phyloP scores from a whole-genome alignment of 208 protist genomes.

The Acanthamoeba sp. region DNA sequence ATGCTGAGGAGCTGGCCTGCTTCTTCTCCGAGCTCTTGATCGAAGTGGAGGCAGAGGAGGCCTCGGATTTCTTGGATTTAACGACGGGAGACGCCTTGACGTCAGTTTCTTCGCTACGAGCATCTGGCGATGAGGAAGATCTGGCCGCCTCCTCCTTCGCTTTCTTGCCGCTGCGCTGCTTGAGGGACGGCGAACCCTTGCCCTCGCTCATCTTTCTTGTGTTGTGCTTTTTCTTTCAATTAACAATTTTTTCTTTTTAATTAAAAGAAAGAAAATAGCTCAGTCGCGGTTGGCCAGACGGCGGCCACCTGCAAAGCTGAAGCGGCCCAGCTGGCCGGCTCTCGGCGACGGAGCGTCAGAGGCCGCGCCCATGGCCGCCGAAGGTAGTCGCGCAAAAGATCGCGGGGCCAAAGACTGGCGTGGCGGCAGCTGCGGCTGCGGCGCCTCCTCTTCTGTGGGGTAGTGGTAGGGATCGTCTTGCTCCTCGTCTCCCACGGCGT shows the following conservation, averaged over 20 bases:
- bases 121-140: too few relatives aligned
- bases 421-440: neutral
- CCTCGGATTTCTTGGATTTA: neutral
- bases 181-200: neutral
- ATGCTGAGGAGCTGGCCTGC: neutral
- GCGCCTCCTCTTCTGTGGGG: neutral
- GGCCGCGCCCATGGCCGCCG: neutral
- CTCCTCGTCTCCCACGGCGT: neutral
- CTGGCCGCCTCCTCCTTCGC: neutral
- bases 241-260: neutral
- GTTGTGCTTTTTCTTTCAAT: neutral
- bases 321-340: conserved; percentile 1
- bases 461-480: neutral
- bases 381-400: neutral
- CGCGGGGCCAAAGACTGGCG: neutral
- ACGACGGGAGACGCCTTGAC: neutral
- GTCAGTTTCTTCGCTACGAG: neutral
- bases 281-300: conserved; percentile 22
- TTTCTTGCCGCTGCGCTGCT: neutral
- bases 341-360: neutral
- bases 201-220: neutral
- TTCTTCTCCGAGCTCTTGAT: neutral
- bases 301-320: neutral
- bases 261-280: neutral
- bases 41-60: too few relatives aligned